Base-by-base conservation (phyloP, 1,139 yeast genomes). In the Ogataea hybrid region DNA sequence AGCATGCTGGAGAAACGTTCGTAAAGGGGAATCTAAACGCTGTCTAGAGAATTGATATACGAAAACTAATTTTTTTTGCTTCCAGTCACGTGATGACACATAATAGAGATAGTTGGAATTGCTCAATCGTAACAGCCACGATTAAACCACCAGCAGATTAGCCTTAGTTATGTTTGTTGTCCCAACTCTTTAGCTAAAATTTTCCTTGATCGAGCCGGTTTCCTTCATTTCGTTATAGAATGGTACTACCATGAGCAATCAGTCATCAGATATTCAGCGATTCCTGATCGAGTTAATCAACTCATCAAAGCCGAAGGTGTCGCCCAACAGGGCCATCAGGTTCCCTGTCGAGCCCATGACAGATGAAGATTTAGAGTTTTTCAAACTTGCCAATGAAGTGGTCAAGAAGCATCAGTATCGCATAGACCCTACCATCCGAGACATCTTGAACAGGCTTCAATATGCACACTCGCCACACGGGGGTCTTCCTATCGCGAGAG, bases 1-100 rank as follows among this genome's bases (percentile, higher is more conserved):
- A 78, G 85, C 28, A 84, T 84, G 94, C 71, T 84, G 56, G 76
- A 65, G 47, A 75, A 75, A 61, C 41, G 22, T 25, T 29, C 38
- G 35, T 43, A 37, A 9, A n/a, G 9, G 22, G 16, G 22, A 10
- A 14, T 15, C 12, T 32, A n/a, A 34, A 4, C 31, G 38, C 38
- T 20, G 38, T 35, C 32, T 28, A 34, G 25, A 17, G 12, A 14
- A 8, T 27, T 14, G 25, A 17, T 34, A 16, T 25, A 23, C 28
- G 16, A n/a, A 14, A n/a, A 20, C 25, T 18, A 25, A n/a, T n/a
- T 20, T 32, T 27, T 31, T 18, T 28, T 31, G 12, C 12, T 16
- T 18, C 20, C 18, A n/a, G 40, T 39, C 49, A 46, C 49, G 49
- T 46, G 49, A 40, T 29, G 32, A 33, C 20, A 28, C 47, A 38